Evolutionary conservation across 306 rosid genomes (phyloP).

Genomic region (Begonia fuchsioides): DNA sequence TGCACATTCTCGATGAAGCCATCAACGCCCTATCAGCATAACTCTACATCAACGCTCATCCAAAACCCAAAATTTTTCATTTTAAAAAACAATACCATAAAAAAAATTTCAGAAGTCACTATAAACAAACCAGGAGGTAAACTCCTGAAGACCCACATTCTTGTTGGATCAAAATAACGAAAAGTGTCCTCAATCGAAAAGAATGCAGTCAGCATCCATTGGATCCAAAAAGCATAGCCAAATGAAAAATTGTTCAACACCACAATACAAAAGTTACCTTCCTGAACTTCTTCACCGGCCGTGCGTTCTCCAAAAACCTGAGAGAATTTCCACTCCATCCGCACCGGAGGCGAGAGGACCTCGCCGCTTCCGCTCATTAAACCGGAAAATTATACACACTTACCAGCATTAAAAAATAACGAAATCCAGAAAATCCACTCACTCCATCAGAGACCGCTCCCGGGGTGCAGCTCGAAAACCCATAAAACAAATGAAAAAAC

Average conservation of each 20-base stretch:
- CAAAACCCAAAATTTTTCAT: slow-evolving; percentile 21
- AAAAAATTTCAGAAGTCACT: no score
- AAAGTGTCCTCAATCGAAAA: slow-evolving; percentile 51
- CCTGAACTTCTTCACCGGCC: slow-evolving; percentile 98
- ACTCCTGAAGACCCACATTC: slow-evolving; percentile 28
- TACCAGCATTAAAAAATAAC: slow-evolving; percentile 12
- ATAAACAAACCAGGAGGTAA: slow-evolving; percentile 12
- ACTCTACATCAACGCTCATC: slow-evolving; percentile 15
- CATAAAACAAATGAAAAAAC: slow-evolving; percentile 14
- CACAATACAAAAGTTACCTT: slow-evolving; percentile 36
- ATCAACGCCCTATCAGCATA: slow-evolving; percentile 10
- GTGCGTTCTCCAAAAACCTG: slow-evolving; percentile 98
- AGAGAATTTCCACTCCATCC: slow-evolving; percentile 96
- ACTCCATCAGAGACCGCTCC: slow-evolving; percentile 53
- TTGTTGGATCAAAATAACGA: slow-evolving; percentile 31
- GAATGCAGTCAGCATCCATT: slow-evolving; percentile 19
- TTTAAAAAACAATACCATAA: slow-evolving; percentile 8
- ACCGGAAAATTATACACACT: slow-evolving; percentile 29
- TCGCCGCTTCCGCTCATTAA: slow-evolving; percentile 89
- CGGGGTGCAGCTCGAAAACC: slow-evolving; percentile 38
- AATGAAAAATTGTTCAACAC: slow-evolving; percentile 1
- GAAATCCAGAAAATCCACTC: slow-evolving; percentile 34
- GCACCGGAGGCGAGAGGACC: slow-evolving; percentile 63
- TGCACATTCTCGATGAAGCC: slow-evolving; percentile 1
- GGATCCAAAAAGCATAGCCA: slow-evolving; percentile 43